These are phyloP conservation scores for Triticum turgidum DNA, from an alignment of 176 grass and related monocot species.

Conservation along the genomic window DNA sequence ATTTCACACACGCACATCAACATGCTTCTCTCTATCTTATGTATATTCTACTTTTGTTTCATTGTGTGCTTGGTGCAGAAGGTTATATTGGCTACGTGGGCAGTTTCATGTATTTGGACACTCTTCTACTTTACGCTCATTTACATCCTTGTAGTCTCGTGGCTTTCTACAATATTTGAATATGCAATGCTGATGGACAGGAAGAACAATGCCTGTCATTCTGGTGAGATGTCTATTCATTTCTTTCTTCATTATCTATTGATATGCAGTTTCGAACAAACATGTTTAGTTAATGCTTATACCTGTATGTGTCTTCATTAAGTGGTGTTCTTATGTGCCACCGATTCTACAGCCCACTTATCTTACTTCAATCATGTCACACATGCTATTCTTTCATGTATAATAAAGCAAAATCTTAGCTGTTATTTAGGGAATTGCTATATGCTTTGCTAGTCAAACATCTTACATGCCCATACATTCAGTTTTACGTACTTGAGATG, in stretches of 20 bases:
- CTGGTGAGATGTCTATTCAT: neutral
- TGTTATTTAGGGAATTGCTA: neutral
- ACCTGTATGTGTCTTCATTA: neutral
- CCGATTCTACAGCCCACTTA: neutral
- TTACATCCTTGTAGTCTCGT: slow-evolving; percentile 28
- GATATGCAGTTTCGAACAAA: neutral
- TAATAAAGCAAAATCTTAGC: neutral
- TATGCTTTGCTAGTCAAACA: neutral
- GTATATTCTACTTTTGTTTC: slow-evolving; percentile 9
- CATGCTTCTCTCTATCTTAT: neutral
- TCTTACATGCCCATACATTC: neutral
- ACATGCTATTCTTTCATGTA: neutral
- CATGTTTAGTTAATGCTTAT: neutral
- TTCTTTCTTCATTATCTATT: no score
- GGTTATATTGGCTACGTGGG: slow-evolving; percentile 70
- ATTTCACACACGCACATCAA: neutral
- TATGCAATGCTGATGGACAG: neutral
- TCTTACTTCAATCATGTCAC: neutral
- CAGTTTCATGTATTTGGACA: slow-evolving; percentile 66
- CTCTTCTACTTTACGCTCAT: slow-evolving; percentile 87
- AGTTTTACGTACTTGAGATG: neutral
- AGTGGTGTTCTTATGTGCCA: neutral
- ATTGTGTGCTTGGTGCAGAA: slow-evolving; percentile 21
- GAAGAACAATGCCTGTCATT: neutral
- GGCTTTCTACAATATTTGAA: no score